phyloP scores from a whole-genome alignment of 2,329 filamentous ascomycete genomes.

The Fusarium subglutinans region DNA sequence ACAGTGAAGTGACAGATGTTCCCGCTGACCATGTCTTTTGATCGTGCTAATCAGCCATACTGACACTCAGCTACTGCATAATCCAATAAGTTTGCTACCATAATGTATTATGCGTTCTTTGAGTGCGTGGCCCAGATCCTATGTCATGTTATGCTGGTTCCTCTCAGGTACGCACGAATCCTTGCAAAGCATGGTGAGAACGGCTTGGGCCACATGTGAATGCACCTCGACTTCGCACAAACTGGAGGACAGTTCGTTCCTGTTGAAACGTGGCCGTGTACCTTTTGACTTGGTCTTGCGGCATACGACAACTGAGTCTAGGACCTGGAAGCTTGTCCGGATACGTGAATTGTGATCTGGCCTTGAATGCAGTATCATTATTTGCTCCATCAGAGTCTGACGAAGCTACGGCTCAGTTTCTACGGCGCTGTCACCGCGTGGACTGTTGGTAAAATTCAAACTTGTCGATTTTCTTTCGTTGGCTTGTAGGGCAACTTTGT shows the following conservation, averaged over 20 bases:
- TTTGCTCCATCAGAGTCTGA: not conserved
- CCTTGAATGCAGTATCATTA: not conserved
- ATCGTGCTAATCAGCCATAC: not conserved
- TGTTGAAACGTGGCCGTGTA: not conserved
- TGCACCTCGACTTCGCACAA: not conserved
- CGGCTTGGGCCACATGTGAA: not conserved
- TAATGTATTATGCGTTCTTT: not conserved
- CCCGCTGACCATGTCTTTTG: not conserved
- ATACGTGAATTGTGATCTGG: not conserved
- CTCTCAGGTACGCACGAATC: not conserved
- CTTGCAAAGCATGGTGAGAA: not conserved
- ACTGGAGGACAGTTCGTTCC: not conserved
- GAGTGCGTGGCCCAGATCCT: not conserved
- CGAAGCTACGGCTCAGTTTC: not conserved
- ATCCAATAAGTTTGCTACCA: not conserved
- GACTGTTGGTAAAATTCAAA: slow-evolving; percentile 39
- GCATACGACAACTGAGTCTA: not conserved
- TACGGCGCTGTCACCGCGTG: not conserved
- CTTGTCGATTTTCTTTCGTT: not conserved
- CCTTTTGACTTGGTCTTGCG: not conserved
- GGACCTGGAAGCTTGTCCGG: not conserved
- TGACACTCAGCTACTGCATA: not conserved
- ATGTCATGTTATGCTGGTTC: not conserved
- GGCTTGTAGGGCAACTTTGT: slow-evolving; percentile 4
- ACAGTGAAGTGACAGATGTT: not conserved